Percentiles rank a stretch among this genome's conserved stretches.
Conservation (phyloP, 345 rosid species). For the Lumnitzera littorea region DNA sequence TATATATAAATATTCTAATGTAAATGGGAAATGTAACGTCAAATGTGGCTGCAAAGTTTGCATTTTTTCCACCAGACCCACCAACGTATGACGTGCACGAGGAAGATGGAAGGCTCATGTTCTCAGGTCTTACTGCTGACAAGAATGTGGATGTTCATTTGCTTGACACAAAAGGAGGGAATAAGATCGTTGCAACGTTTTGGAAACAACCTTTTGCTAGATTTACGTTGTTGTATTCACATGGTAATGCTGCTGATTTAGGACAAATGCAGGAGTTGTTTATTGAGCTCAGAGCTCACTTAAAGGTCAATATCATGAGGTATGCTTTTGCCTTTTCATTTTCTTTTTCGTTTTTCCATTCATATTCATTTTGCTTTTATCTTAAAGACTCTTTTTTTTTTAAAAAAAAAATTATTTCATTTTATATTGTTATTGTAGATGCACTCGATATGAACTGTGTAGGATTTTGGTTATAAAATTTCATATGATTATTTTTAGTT, state of each 20-base stretch:
- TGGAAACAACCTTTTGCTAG: slow-evolving; percentile 95
- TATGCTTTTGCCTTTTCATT: slow-evolving; percentile 5
- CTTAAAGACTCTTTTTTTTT: background rate
- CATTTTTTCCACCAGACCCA: slow-evolving; percentile 96
- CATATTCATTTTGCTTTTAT: background rate
- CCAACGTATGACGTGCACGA: slow-evolving; percentile 63
- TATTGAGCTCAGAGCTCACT: slow-evolving; percentile 92
- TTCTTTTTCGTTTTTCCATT: background rate
- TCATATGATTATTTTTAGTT: no score
- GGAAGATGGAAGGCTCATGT: slow-evolving; percentile 47
- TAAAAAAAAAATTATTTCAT: background rate
- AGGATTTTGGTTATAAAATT: no score
- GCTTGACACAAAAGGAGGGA: slow-evolving; percentile 69
- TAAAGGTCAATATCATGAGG: slow-evolving; percentile 96
- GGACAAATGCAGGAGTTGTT: slow-evolving; percentile 97
- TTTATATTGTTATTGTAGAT: no score
- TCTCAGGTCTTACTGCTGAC: slow-evolving; percentile 66
- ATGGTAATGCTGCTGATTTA: slow-evolving; percentile 96
- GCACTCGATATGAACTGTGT: no score
- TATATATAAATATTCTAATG: background rate
- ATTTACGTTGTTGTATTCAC: slow-evolving; percentile 87
- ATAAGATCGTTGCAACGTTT: slow-evolving; percentile 77
- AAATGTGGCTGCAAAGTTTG: slow-evolving; percentile 91
- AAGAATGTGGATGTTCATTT: slow-evolving; percentile 76
- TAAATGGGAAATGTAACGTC: slow-evolving; percentile 95